Percentiles rank a stretch among this genome's conserved stretches.
These are phyloP conservation scores for Fusarium chlamydosporum DNA, from an alignment of 2,329 filamentous ascomycete genomes.

Conservation along the genomic window DNA sequence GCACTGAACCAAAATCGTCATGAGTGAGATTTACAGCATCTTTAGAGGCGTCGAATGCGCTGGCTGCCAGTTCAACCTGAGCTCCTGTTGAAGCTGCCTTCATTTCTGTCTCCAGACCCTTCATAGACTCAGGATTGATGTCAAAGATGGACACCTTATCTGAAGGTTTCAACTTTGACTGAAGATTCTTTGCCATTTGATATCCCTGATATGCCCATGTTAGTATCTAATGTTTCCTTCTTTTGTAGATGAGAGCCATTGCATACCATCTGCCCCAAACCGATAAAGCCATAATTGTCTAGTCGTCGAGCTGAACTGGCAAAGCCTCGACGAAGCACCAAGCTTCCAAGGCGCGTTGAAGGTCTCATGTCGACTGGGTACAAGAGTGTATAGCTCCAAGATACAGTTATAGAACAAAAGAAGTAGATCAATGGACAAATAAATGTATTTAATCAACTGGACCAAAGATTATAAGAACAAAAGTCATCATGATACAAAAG, in stretches of 20 bases:
- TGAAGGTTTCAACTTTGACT: conserved; percentile 66
- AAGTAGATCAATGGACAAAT: neutral
- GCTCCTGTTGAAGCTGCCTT: conserved; percentile 62
- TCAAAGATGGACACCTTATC: conserved; percentile 70
- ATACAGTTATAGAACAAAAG: neutral
- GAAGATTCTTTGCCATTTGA: conserved; percentile 74
- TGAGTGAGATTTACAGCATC: conserved; percentile 63
- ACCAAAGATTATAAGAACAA: conserved; percentile 4
- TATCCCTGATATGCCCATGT: conserved; percentile 62
- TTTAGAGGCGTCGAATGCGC: conserved; percentile 63
- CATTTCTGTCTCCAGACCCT: conserved; percentile 65
- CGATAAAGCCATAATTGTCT: conserved; percentile 71
- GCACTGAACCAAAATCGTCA: neutral
- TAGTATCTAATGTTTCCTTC: neutral
- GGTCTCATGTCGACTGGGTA: conserved; percentile 38
- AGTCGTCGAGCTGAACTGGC: conserved; percentile 62
- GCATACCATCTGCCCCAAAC: conserved; percentile 72
- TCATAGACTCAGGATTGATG: conserved; percentile 66
- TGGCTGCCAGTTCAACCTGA: conserved; percentile 60
- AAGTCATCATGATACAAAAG: neutral
- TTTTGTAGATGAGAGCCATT: neutral
- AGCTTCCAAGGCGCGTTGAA: conserved; percentile 47
- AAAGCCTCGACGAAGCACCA: conserved; percentile 64
- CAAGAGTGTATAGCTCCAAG: too few relatives aligned
- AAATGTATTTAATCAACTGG: neutral